Conservation (phyloP, 2,329 filamentous ascomycete genomes). For the Neofusicoccum laricinum region DNA sequence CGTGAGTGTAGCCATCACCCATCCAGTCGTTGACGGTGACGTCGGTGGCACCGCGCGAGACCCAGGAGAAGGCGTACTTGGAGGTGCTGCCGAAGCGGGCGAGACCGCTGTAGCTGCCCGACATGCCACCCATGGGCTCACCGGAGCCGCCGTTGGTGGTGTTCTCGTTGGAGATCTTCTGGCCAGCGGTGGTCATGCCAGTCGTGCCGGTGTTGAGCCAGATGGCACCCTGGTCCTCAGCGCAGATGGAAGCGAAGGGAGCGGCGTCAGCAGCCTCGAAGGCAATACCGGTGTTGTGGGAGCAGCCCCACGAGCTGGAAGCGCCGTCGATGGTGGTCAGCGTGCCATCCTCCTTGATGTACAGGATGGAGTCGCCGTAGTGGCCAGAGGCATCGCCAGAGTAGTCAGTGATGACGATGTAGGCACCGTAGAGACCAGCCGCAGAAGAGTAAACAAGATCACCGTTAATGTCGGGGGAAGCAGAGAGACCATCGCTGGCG, state of each 20-base stretch:
- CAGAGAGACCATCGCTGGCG: slow-evolving; percentile 37
- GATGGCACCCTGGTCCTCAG: slow-evolving; percentile 62
- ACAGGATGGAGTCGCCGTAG: slow-evolving; percentile 57
- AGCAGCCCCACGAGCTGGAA: slow-evolving; percentile 59
- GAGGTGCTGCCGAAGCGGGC: slow-evolving; percentile 52
- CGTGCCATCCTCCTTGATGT: slow-evolving; percentile 48
- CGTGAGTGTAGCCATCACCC: slow-evolving; percentile 54
- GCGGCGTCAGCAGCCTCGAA: slow-evolving; percentile 58
- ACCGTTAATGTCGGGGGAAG: slow-evolving; percentile 58
- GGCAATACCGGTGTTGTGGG: slow-evolving; percentile 64
- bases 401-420: slow-evolving; percentile 61
- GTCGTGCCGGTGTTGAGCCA: slow-evolving; percentile 62
- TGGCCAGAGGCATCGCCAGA: slow-evolving; percentile 54
- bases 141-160: slow-evolving; percentile 58
- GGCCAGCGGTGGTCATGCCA: slow-evolving; percentile 51
- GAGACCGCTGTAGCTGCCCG: slow-evolving; percentile 59
- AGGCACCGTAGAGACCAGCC: slow-evolving; percentile 58
- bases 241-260: slow-evolving; percentile 59
- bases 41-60: slow-evolving; percentile 57
- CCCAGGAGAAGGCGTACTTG: slow-evolving; percentile 62
- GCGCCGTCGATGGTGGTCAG: slow-evolving; percentile 53
- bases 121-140: slow-evolving; percentile 62
- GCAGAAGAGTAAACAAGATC: slow-evolving; percentile 60
- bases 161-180: slow-evolving; percentile 63
- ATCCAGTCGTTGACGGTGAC: slow-evolving; percentile 57